Conservation (phyloP, 2,329 filamentous ascomycete genomes). For the Aspergillus pseudoviridinutans region DNA sequence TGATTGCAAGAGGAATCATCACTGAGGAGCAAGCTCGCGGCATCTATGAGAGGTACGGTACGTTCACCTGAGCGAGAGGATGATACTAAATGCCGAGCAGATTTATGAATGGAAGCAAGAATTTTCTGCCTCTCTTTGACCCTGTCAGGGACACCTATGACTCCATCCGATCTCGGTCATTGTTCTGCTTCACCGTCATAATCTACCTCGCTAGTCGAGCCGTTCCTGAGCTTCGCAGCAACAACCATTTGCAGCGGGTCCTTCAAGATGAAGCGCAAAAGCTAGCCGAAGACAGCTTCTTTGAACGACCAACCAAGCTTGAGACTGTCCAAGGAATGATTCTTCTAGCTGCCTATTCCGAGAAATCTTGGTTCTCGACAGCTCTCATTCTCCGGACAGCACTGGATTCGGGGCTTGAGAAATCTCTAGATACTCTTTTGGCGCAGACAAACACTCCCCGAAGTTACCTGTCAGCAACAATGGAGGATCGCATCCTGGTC, state of each 20-base stretch:
- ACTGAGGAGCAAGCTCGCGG: slow-evolving; percentile 30
- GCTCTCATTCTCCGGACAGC: slow-evolving; percentile 34
- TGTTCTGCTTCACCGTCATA: slow-evolving; percentile 35
- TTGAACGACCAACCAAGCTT: slow-evolving; percentile 33
- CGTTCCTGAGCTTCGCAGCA: slow-evolving; percentile 27
- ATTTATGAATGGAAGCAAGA: slow-evolving; percentile 31
- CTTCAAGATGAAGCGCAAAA: slow-evolving; percentile 34
- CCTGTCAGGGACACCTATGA: slow-evolving; percentile 35
- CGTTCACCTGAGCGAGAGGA: neutral
- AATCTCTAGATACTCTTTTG: slow-evolving; percentile 30
- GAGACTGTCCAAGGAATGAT: slow-evolving; percentile 37
- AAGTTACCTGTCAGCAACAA: slow-evolving; percentile 31
- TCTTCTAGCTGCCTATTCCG: slow-evolving; percentile 32
- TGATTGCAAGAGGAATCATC: slow-evolving; percentile 30
- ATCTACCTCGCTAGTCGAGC: slow-evolving; percentile 34
- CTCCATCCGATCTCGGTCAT: slow-evolving; percentile 31
- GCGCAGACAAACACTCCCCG: slow-evolving; percentile 28
- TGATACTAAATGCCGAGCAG: slow-evolving; percentile 9
- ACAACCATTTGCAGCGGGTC: slow-evolving; percentile 32
- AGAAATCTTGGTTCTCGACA: slow-evolving; percentile 36
- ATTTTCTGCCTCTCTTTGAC: slow-evolving; percentile 32
- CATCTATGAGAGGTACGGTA: slow-evolving; percentile 33
- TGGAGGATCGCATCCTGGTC: slow-evolving; percentile 32
- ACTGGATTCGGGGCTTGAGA: slow-evolving; percentile 32
- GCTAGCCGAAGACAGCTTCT: slow-evolving; percentile 35